Evolutionary conservation across 108 stramenopile species (phyloP).

Genomic region (Nannochloropsis gaditana): DNA sequence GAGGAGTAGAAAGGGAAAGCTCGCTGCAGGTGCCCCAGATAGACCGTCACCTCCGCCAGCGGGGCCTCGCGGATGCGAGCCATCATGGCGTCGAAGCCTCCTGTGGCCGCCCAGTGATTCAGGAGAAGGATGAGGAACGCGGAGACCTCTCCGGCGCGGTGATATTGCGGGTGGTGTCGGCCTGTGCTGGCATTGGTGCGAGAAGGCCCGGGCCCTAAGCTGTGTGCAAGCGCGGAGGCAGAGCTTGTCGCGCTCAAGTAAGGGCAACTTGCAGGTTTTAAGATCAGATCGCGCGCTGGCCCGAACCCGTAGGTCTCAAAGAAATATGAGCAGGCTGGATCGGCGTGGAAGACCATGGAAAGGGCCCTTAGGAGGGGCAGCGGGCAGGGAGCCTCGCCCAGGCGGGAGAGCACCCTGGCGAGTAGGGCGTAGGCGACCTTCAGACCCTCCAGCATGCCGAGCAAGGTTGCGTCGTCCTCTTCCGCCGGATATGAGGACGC

Average conservation of each 20-base stretch:
- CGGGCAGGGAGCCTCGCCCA: not conserved
- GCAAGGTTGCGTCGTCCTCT: not conserved
- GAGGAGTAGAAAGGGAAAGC: not conserved
- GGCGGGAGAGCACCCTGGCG: not conserved
- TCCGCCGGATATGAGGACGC: not conserved
- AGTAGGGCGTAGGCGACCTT: not conserved
- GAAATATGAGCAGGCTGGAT: not conserved
- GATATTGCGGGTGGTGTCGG: not conserved
- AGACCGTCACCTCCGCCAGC: not conserved
- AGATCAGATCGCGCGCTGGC: too few species aligned
- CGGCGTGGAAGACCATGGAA: not conserved
- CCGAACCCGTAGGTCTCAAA: not conserved
- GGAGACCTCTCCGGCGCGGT: not conserved
- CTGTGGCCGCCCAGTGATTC: not conserved
- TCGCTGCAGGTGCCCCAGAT: not conserved
- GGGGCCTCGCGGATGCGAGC: not conserved
- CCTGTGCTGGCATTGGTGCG: too few species aligned
- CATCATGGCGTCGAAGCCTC: not conserved
- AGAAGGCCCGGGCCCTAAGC: too few species aligned
- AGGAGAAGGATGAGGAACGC: not conserved
- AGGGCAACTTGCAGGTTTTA: too few species aligned
- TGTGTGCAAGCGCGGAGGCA: too few species aligned
- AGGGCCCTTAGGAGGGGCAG: not conserved
- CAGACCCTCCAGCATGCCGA: not conserved
- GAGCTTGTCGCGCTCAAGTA: too few species aligned